Evolutionary conservation across 2,329 filamentous ascomycete genomes (phyloP), one percentile per base, ranked within the genome.

Genomic region (Fusarium cicatricum): DNA sequence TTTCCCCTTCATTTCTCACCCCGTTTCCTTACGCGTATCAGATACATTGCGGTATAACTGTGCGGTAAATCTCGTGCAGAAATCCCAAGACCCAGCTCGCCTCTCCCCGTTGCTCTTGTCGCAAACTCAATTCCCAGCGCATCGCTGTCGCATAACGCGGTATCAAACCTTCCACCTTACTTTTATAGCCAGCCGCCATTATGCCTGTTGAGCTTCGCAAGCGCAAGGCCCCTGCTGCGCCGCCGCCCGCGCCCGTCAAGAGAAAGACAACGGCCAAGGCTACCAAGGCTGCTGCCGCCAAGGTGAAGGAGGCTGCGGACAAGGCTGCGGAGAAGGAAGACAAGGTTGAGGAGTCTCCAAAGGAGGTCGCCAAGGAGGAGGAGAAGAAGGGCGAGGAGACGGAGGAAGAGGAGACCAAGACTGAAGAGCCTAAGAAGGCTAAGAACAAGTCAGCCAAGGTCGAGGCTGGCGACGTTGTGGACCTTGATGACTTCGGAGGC

Each of bases 171-270:
- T 34, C 39, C 44, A 39, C 41, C 14, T 10, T 8, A 26, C 21
- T 23, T 16, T 48, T 38, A 32, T 49, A 33, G 16, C 16, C 51
- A 33, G 16, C 16, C 46, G 48, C 51, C 49, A 59, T 29, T 55
- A 86, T 87, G 85, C 81, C 83, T 60, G 78, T 82, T 65, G 82
- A 82, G 68, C 77, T 87, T 37, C 80, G 85, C 75, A 86, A 87
- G 77, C 83, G 85, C 77, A 86, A 86, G 74, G 82, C 83, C 63
- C 74, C 78, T 54, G 74, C 77, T 46, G 75, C 79, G 57, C 76
- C 80, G 60, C 76, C 80, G 14, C 75, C 80, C 17, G 74, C 74
- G 31, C 62, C 69, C 26, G 56, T 46, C 8, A 64, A 64, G 52
- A 76, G 74, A 62, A 84, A 82, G 75, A 58, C 62, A 3, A 40